These are phyloP conservation scores for Magnusiomyces tetraspermus DNA, from an alignment of 1,139 yeast species.

Conservation along the genomic window DNA sequence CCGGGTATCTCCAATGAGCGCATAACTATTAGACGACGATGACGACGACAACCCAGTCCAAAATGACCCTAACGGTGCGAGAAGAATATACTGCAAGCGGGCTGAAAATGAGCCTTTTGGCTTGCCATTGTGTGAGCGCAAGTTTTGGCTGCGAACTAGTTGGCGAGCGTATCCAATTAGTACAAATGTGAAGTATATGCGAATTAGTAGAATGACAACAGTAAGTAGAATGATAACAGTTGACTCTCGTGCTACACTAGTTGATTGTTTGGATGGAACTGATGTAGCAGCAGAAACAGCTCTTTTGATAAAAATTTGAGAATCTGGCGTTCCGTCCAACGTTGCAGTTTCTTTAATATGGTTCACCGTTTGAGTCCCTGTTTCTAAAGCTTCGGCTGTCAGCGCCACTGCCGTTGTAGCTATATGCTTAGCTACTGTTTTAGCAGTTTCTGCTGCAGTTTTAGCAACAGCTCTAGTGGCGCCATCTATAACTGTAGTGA, in stretches of 20 bases:
- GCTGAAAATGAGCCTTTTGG: conserved; percentile 30
- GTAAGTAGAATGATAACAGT: conserved; percentile 55
- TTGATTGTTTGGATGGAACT: conserved; percentile 40
- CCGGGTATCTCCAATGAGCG: no score
- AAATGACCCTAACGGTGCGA: conserved; percentile 28
- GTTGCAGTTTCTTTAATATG: conserved; percentile 11
- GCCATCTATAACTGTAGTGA: conserved; percentile 18
- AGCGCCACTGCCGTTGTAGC: conserved; percentile 8
- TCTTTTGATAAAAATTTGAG: conserved; percentile 7
- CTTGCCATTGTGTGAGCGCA: conserved; percentile 30
- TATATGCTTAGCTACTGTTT: conserved; percentile 9
- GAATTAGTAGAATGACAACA: conserved; percentile 41
- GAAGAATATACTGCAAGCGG: conserved; percentile 24
- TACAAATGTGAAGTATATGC: conserved; percentile 60
- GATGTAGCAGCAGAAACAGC: conserved; percentile 14
- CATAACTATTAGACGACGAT: no score
- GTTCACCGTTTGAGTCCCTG: neutral
- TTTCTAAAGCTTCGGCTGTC: conserved; percentile 2
- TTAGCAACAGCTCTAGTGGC: conserved; percentile 11
- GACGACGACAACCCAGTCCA: conserved; percentile 39
- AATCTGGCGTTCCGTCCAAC: conserved; percentile 8
- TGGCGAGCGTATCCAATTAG: conserved; percentile 50
- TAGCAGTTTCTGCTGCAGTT: conserved; percentile 10
- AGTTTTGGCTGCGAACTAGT: conserved; percentile 29
- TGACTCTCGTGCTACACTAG: conserved; percentile 62